These are phyloP conservation scores for Rhododendron kiyosumense DNA, from an alignment of 148 eudicot species.

Conservation along the genomic window DNA sequence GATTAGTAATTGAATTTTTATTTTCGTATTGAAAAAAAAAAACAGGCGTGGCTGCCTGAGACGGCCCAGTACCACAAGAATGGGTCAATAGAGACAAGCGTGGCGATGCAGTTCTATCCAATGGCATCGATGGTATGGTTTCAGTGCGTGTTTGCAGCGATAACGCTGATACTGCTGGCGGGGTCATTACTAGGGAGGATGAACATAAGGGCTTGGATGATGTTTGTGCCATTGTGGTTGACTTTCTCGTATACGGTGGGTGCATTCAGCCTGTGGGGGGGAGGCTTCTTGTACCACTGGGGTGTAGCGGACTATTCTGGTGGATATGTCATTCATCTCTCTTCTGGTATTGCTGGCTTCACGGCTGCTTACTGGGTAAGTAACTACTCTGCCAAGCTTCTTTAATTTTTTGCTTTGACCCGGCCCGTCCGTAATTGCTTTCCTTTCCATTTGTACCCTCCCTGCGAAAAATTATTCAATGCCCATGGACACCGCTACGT, in stretches of 20 bases:
- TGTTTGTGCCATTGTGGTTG: constrained; percentile 68
- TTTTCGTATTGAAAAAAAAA: not conserved
- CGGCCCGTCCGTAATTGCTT: not conserved
- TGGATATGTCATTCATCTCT: constrained; percentile 69
- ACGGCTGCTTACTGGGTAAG: constrained; percentile 73
- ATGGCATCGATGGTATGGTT: constrained; percentile 66
- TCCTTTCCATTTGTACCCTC: not conserved
- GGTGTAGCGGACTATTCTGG: constrained; percentile 70
- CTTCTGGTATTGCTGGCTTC: constrained; percentile 68
- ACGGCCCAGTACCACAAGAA: constrained; percentile 14
- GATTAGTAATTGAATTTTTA: too few relatives aligned
- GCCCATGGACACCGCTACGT: too few relatives aligned
- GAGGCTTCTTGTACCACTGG: constrained; percentile 69
- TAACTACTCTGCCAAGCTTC: not conserved
- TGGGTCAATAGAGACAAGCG: constrained; percentile 15
- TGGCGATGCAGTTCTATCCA: constrained; percentile 34
- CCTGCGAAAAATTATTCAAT: too few relatives aligned
- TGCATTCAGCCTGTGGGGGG: constrained; percentile 71
- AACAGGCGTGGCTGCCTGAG: constrained; percentile 37
- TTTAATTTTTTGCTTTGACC: not conserved
- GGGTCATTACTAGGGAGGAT: constrained; percentile 63
- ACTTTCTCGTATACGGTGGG: constrained; percentile 68
- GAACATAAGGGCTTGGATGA: constrained; percentile 79
- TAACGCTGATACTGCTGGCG: constrained; percentile 48
- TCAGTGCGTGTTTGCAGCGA: constrained; percentile 58